Percentiles rank a stretch among this genome's conserved stretches.
Conservation (phyloP, 2,329 filamentous ascomycete species). For the Cladosporium velox region DNA sequence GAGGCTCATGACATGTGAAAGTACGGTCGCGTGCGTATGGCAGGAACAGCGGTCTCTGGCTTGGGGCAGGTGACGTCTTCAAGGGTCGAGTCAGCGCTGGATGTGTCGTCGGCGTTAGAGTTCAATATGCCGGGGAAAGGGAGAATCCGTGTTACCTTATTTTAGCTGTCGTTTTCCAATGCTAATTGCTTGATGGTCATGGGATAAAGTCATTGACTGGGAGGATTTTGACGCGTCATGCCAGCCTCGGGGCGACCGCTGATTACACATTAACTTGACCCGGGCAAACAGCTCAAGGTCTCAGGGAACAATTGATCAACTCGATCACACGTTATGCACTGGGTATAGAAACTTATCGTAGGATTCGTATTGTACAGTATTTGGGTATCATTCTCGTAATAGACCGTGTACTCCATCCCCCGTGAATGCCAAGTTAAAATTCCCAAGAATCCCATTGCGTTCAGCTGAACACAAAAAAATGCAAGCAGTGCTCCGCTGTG, state of each 20-base stretch:
- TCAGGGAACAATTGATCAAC: background rate
- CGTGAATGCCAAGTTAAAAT: background rate
- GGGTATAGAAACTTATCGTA: no score
- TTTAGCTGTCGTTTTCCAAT: background rate
- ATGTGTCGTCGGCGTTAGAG: background rate
- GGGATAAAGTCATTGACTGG: background rate
- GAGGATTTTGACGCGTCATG: background rate
- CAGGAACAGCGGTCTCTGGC: conserved; percentile 14
- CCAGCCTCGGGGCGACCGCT: background rate
- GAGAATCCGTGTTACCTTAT: background rate
- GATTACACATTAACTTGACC: background rate
- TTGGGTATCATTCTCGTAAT: conserved; percentile 9
- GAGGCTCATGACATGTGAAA: conserved; percentile 1
- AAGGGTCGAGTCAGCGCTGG: background rate
- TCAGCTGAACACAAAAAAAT: background rate
- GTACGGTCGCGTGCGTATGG: background rate
- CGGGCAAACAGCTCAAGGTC: background rate
- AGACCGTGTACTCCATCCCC: background rate
- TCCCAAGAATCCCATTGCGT: background rate
- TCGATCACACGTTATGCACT: background rate
- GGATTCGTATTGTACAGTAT: background rate
- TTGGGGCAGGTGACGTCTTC: conserved; percentile 13
- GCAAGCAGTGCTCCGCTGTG: background rate
- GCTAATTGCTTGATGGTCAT: background rate
- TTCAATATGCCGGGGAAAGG: conserved; percentile 4